These are phyloP conservation scores for Apiospora sp. DNA, from an alignment of 2,329 filamentous ascomycete species.

Conservation along the genomic window DNA sequence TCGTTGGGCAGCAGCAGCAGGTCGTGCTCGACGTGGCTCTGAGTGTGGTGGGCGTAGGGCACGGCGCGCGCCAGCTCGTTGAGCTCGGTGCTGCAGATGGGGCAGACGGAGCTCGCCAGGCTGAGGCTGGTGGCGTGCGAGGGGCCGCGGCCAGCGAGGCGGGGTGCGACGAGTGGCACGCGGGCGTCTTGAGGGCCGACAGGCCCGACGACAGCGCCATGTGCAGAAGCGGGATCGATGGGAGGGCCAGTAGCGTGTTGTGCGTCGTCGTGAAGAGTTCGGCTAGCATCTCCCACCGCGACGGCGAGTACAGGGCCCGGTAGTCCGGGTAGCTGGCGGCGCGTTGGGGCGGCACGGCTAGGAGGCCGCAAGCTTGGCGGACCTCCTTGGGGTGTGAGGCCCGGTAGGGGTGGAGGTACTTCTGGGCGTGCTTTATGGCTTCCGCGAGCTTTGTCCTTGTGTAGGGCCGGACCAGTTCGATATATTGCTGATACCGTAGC, in stretches of 20 bases:
- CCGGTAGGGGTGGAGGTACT: constrained; percentile 76
- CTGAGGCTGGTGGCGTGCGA: constrained; percentile 62
- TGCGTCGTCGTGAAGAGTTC: constrained; percentile 85
- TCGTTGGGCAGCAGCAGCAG: constrained; percentile 87
- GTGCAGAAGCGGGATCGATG: constrained; percentile 84
- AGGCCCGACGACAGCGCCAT: constrained; percentile 90
- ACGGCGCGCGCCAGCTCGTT: constrained; percentile 89
- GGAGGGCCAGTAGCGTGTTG: constrained; percentile 84
- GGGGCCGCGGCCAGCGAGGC: constrained; percentile 38
- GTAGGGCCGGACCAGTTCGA: constrained; percentile 77
- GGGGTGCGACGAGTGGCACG: constrained; percentile 74
- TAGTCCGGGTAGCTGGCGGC: constrained; percentile 46
- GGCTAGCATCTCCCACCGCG: constrained; percentile 80
- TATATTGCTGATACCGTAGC: constrained; percentile 91
- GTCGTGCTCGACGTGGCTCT: constrained; percentile 90
- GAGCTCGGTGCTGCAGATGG: constrained; percentile 94
- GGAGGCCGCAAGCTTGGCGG: constrained; percentile 76
- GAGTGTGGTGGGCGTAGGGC: constrained; percentile 93
- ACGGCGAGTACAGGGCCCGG: constrained; percentile 71
- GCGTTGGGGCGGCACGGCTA: constrained; percentile 75
- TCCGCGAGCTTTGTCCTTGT: constrained; percentile 69
- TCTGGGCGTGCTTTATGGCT: constrained; percentile 82
- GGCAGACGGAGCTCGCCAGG: constrained; percentile 75
- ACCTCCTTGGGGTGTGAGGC: constrained; percentile 75
- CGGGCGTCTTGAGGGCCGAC: constrained; percentile 93